Evolutionary conservation across 116 monocot species (phyloP).

Genomic region (Zostera marina): DNA sequence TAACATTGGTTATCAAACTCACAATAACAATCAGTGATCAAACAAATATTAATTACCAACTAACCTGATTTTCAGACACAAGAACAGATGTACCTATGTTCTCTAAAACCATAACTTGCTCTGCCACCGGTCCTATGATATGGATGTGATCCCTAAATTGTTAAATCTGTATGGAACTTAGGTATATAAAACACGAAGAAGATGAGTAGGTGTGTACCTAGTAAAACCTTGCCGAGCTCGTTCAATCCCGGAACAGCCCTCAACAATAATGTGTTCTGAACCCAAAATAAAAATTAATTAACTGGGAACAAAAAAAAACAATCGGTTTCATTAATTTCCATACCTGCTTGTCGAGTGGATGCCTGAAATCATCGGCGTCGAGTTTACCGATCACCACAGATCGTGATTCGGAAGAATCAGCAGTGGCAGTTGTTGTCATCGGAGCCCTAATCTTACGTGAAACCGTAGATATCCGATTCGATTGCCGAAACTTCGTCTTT

Average conservation of each 20-base stretch:
- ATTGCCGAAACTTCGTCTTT: no score
- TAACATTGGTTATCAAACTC: no score
- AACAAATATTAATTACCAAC: neutral
- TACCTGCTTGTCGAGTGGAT: conserved; percentile 91
- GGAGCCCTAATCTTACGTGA: no score
- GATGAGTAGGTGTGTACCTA: conserved; percentile 19
- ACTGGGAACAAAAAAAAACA: neutral
- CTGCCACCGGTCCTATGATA: conserved; percentile 57
- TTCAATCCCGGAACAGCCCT: conserved; percentile 70
- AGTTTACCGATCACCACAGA: conserved; percentile 40
- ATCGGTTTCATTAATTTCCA: neutral
- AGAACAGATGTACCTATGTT: conserved; percentile 90
- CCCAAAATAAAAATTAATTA: neutral
- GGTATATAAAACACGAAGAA: neutral
- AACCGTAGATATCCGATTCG: no score
- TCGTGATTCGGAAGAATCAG: neutral
- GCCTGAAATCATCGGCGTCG: conserved; percentile 91
- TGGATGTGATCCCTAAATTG: neutral
- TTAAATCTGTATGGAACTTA: neutral
- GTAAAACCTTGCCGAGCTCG: conserved; percentile 64
- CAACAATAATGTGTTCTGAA: conserved; percentile 78
- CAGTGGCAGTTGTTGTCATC: no score
- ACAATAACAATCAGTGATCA: no score
- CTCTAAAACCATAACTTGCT: conserved; percentile 89
- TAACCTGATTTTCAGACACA: conserved; percentile 89